phyloP scores from a whole-genome alignment of 2,329 filamentous ascomycete genomes.

The Coccinonectria pachysandricola region DNA sequence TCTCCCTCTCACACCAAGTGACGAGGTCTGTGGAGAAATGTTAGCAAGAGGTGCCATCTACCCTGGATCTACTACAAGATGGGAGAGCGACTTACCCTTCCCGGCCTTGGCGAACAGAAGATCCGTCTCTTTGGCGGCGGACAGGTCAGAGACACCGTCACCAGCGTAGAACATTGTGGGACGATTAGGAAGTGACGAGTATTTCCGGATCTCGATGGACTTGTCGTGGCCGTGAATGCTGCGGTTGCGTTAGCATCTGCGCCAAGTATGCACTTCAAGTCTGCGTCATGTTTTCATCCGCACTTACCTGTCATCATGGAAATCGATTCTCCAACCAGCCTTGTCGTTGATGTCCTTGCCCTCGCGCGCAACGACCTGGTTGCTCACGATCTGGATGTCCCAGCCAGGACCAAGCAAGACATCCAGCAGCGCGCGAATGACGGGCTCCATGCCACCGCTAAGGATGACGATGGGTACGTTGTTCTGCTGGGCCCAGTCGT shows the following conservation, averaged over 20 bases:
- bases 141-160: slow-evolving; percentile 87
- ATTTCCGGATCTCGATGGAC: slow-evolving; percentile 80
- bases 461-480: slow-evolving; percentile 90
- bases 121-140: slow-evolving; percentile 85
- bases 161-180: slow-evolving; percentile 91
- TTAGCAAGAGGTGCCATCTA: slow-evolving; percentile 3
- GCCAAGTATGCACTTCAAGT: no score
- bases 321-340: slow-evolving; percentile 79
- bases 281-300: no score
- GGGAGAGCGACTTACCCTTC: slow-evolving; percentile 47
- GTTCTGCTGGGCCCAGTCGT: slow-evolving; percentile 67
- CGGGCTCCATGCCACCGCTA: slow-evolving; percentile 83
- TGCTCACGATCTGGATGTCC: slow-evolving; percentile 84
- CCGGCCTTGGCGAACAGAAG: slow-evolving; percentile 89
- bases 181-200: slow-evolving; percentile 63
- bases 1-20: slow-evolving; percentile 72
- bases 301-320: slow-evolving; percentile 68
- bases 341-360: slow-evolving; percentile 67
- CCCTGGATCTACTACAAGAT: neutral
- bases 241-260: slow-evolving; percentile 5
- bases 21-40: slow-evolving; percentile 56
- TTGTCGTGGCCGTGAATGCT: slow-evolving; percentile 95
- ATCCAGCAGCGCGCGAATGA: slow-evolving; percentile 75
- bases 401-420: slow-evolving; percentile 69
- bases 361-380: slow-evolving; percentile 56